These are phyloP conservation scores for Solanum hybrid DNA, from an alignment of 305 asterid genomes.

Conservation along the genomic window DNA sequence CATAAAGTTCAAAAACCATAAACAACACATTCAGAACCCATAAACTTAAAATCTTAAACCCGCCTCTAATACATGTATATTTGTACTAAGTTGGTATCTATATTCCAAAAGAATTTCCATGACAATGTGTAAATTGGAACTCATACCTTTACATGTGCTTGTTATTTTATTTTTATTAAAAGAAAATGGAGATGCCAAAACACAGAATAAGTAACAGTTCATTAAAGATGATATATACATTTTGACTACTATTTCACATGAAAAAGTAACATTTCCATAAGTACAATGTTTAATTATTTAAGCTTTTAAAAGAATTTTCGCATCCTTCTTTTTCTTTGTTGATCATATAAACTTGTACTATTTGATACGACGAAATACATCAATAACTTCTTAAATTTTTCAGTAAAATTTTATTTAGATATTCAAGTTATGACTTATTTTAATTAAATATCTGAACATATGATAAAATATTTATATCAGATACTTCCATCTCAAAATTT, in stretches of 20 bases:
- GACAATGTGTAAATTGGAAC: neutral
- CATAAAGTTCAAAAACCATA: neutral
- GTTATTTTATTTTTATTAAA: neutral
- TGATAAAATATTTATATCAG: neutral
- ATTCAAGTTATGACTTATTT: rapidly evolving
- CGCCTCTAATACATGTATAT: neutral
- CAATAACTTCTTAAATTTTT: no score
- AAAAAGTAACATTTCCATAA: neutral
- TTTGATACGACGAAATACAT: neutral
- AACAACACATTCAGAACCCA: neutral
- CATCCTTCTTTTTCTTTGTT: neutral
- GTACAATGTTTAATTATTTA: neutral
- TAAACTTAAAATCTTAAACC: neutral
- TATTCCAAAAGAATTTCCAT: neutral
- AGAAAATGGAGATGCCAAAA: neutral
- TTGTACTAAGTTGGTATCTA: neutral
- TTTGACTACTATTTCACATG: neutral
- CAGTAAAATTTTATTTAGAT: neutral
- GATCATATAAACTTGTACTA: neutral
- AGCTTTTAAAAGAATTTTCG: neutral
- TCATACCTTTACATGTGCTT: neutral
- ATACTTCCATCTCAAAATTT: neutral
- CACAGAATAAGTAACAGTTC: conserved; percentile 1
- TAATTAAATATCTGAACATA: neutral
- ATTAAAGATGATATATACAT: neutral